Base-by-base conservation (phyloP, 2,329 filamentous ascomycete genomes). In the Myrmaecium sp. region DNA sequence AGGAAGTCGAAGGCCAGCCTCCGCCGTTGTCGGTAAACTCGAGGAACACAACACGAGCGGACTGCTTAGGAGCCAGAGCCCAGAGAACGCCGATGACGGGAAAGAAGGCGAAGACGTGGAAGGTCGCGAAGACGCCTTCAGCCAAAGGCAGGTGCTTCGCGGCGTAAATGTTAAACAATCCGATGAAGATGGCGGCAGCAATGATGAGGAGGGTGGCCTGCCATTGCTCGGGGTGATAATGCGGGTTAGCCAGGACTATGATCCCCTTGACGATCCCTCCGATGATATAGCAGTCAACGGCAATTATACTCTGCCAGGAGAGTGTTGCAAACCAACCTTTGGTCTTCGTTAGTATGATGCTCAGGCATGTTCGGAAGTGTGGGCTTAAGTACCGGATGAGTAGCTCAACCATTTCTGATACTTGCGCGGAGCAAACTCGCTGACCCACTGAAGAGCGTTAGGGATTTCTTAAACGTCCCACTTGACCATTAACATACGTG, bases 191-290 rank as follows among this genome's bases (percentile, higher is more conserved):
- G 12, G 55, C 52, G 25, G 60, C 50, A 1, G 55, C 55, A 30
- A 61, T 57, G 6, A 60, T 55, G 30, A 62, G 54, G 2, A 64
- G 42, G 0, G 58, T 64, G 8, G 54, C 58, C 20, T 64, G 59
- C 59, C 59, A 65, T 21, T 46, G 48, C 5, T 51, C 46, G 0
- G 50, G 44, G 1, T 35, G 33, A 30, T 62, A 64, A 6, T 46
- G 39, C 1, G 52, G 52, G 19, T 55, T 54, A 32, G 59, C 47
- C 26, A 49, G 44, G 13, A 58, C 17, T 5, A 5, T n/a, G 14
- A 13, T 23, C 12, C 6, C 10, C 14, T 7, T 25, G 22, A 15
- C n/a, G n/a, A n/a, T n/a, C n/a, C n/a, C n/a, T n/a, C n/a, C n/a
- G n/a, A n/a, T n/a, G n/a, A n/a, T n/a, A n/a, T n/a, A n/a, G n/a